Percentiles rank a stretch among this genome's conserved stretches.
phyloP scores from a whole-genome alignment of 495 filamentous ascomycete species.

The Echria macrotheca region DNA sequence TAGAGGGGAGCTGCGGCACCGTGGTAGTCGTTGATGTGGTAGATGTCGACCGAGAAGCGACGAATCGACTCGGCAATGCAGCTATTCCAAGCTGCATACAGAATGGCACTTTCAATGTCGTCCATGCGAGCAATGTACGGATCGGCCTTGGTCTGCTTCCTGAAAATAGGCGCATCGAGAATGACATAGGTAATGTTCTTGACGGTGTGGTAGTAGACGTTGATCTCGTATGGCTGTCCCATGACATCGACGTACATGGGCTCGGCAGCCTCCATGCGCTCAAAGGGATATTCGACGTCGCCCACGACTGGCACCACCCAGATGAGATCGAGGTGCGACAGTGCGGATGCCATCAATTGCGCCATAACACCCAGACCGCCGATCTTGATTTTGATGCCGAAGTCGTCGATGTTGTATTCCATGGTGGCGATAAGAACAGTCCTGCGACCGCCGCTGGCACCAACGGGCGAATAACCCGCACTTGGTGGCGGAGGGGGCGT shows the following conservation, averaged over 20 bases:
- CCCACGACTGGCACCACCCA: conserved; percentile 70
- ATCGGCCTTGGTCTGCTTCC: conserved; percentile 56
- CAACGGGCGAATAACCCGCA: conserved; percentile 11
- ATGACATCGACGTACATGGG: conserved; percentile 60
- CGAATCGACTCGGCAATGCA: conserved; percentile 57
- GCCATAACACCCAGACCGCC: conserved; percentile 65
- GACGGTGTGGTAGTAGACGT: conserved; percentile 57
- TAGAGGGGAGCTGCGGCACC: conserved; percentile 65
- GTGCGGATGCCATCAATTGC: conserved; percentile 63
- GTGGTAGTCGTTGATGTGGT: conserved; percentile 77
- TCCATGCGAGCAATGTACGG: conserved; percentile 68
- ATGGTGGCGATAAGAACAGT: conserved; percentile 65
- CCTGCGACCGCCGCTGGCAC: conserved; percentile 30
- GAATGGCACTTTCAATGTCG: conserved; percentile 62
- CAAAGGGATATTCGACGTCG: conserved; percentile 57
- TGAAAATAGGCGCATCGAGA: conserved; percentile 63
- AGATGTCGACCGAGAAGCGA: conserved; percentile 55
- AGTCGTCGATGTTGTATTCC: conserved; percentile 68
- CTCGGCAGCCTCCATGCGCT: conserved; percentile 44
- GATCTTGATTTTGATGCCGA: conserved; percentile 64
- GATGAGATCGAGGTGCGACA: conserved; percentile 61
- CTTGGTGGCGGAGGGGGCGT: conserved; percentile 19
- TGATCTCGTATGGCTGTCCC: conserved; percentile 54
- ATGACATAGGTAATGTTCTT: conserved; percentile 67
- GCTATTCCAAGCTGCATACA: conserved; percentile 67